Evolutionary conservation across 2,329 filamentous ascomycete genomes (phyloP), one percentile per base, ranked within the genome.

Genomic region (Passalora sequoiae): DNA sequence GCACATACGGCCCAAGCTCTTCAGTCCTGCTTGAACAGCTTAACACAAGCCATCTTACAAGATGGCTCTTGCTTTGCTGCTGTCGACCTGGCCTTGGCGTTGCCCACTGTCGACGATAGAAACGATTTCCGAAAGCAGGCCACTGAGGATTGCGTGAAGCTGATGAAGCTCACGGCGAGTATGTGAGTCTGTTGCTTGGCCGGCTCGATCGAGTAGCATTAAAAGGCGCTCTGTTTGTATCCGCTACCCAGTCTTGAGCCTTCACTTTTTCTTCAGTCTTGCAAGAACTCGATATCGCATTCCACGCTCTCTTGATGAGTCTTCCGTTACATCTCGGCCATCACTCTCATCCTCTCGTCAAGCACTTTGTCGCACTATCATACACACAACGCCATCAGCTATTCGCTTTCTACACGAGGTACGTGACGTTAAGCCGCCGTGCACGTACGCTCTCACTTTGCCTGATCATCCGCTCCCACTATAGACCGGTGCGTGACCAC

Each of bases 341-440:
- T 8, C 28, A 38, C 27, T 27, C 41, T 30, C 41, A 44, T 17
- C 32, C 35, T n/a, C 21, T 39, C 8, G 41, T 39, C 10, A 44
- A 44, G 13, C 28, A 38, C 29, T 44, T 44, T 39, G 41, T 44
- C 13, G 19, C 3, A n/a, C n/a, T 19, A 10, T 6, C 33, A 12
- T 13, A 36, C 19, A 20, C 19, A 4, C 9, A 6, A 15, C 33
- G 33, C 9, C 17, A 19, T 15, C 19, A 21, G 17, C 15, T 36
- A 9, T 8, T 9, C 20, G 16, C 21, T 8, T 6, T 6, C 10
- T 21, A n/a, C 3, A 21, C 7, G 4, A 36, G 17, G 33, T 36
- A 36, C 28, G 12, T 30, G 21, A 19, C 4, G 15, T 35, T 13
- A 17, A 36, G 13, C 3, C n/a, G 12, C 13, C 20, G 8, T 15